Base-by-base conservation (phyloP, 352 stramenopile species). In the Phytophthora ramorum region DNA sequence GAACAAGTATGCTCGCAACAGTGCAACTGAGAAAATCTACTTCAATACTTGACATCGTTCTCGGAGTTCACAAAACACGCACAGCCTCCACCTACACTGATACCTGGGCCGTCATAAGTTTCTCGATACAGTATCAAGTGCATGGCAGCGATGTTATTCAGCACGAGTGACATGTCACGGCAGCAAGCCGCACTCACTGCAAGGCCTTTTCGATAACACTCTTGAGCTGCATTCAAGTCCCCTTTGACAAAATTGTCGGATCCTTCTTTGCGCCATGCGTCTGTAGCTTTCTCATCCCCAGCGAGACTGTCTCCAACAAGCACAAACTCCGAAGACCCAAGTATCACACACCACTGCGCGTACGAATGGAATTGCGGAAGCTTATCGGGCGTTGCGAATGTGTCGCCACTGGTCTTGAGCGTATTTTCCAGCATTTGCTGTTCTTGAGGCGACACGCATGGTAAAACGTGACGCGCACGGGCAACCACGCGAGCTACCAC, bases 121-220 rank as follows among this genome's bases (percentile, higher is more conserved):
- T 62, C 63, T 40, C 37, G 30, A 12, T 17, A 35, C 7, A 66
- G 0, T 35, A 38, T 66, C 12, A 76, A 45, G 6, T 63, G 45
- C 7, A 73, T 58, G n/a, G 63, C 63, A 8, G 52, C 69, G 41
- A 66, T 63, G 5, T 76, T 76, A n/a, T 65, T 75, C 24, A 76
- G 49, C 47, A 76, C 47, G 3, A 66, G 12, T 8, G 63, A 73
- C 4, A 70, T 12, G 4, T 70, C 19, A 8, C 26, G 30, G 22
- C 35, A 49, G 24, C 24, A 63, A n/a, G 14, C 7, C 16, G 7
- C 14, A n/a, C 14, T 46, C n/a, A 44, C 26, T 34, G 43, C 40
- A 24, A 76, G 4, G 7, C 53, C 58, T 16, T 62, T 63, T 10
- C 47, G 41, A 43, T 76, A 76, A 8, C 41, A 66, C 16, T 26